Percentiles rank a stretch among this genome's conserved stretches.
phyloP scores from a whole-genome alignment of 352 stramenopile genomes.

The Pythium myriotylum region DNA sequence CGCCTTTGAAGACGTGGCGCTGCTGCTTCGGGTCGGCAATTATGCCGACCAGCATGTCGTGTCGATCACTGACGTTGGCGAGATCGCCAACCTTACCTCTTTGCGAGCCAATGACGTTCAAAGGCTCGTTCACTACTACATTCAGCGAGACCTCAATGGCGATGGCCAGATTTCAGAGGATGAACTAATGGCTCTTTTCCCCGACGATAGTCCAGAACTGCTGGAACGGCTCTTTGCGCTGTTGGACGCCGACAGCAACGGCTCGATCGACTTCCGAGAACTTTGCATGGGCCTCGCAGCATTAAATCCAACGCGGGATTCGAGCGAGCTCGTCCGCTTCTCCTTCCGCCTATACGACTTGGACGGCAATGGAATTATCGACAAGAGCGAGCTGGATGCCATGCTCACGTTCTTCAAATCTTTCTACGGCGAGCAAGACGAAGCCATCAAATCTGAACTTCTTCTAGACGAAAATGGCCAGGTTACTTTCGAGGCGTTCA shows the following conservation, averaged over 20 bases:
- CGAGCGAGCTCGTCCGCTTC: slow-evolving; percentile 50
- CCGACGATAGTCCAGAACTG: slow-evolving; percentile 45
- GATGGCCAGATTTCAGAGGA: slow-evolving; percentile 69
- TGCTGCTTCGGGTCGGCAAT: slow-evolving; percentile 56
- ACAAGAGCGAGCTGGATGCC: slow-evolving; percentile 44
- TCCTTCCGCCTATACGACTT: slow-evolving; percentile 69
- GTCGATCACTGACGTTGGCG: slow-evolving; percentile 54
- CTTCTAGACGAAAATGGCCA: slow-evolving; percentile 25
- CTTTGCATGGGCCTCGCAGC: slow-evolving; percentile 61
- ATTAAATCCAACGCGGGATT: slow-evolving; percentile 43
- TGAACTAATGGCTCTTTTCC: slow-evolving; percentile 59
- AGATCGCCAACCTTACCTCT: slow-evolving; percentile 53
- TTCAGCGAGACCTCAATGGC: slow-evolving; percentile 51
- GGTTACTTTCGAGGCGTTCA: slow-evolving; percentile 48
- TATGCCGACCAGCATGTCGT: slow-evolving; percentile 65
- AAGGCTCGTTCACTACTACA: slow-evolving; percentile 61
- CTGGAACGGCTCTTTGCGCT: slow-evolving; percentile 63
- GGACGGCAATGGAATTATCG: slow-evolving; percentile 60
- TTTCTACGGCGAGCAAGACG: slow-evolving; percentile 45
- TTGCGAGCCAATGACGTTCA: slow-evolving; percentile 48
- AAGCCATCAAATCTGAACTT: slow-evolving; percentile 29
- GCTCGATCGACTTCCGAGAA: slow-evolving; percentile 74
- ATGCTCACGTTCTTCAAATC: slow-evolving; percentile 52
- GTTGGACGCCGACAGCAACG: slow-evolving; percentile 60
- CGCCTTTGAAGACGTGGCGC: slow-evolving; percentile 70